Conservation (phyloP, 768 basidiomycete species). For the Serendipita sp. region DNA sequence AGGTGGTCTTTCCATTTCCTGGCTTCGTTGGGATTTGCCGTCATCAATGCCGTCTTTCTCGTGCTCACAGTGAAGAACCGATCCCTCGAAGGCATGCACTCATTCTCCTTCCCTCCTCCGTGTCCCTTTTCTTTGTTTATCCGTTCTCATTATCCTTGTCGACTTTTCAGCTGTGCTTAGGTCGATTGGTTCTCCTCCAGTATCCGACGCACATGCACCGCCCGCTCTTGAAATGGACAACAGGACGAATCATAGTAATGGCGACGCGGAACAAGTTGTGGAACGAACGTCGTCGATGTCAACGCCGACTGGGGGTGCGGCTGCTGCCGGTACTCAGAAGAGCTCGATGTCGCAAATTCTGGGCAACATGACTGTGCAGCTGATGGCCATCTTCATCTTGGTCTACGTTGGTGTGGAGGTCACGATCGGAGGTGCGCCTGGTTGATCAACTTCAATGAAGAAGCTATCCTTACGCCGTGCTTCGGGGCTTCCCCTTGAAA, state of each 20-base stretch:
- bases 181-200: background rate
- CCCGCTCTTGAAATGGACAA: background rate
- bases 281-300: background rate
- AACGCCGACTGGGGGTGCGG: background rate
- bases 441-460: too few species aligned
- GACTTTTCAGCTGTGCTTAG: background rate
- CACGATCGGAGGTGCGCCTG: slow-evolving; percentile 27
- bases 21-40: slow-evolving; percentile 48
- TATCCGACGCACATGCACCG: background rate
- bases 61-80: background rate
- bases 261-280: background rate
- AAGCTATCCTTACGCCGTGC: too few species aligned
- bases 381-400: slow-evolving; percentile 46
- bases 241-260: too few species aligned
- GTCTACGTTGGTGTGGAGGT: slow-evolving; percentile 61
- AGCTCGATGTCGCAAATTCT: slow-evolving; percentile 32
- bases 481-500: too few species aligned
- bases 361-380: slow-evolving; percentile 36
- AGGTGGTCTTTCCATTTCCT: slow-evolving; percentile 74
- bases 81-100: background rate
- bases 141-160: too few species aligned
- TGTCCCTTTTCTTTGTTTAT: background rate
- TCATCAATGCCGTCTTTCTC: slow-evolving; percentile 38
- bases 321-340: background rate
- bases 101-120: background rate